phyloP scores from a whole-genome alignment of 2,329 filamentous ascomycete species.

The Akanthomyces muscarius region DNA sequence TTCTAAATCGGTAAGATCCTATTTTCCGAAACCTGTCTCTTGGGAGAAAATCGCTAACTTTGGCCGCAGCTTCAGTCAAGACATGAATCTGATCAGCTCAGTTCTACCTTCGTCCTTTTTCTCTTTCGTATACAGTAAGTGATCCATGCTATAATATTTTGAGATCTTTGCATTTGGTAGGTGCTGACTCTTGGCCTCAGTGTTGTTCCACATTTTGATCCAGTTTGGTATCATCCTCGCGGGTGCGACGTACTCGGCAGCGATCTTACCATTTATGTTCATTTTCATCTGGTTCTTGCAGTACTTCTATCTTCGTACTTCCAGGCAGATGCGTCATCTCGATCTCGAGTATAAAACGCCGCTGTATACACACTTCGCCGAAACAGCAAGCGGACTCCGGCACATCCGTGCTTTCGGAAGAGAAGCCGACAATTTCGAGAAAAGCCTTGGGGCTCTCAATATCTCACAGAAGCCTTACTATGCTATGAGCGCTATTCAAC shows the following conservation, averaged over 20 bases:
- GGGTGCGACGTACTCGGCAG: constrained; percentile 19
- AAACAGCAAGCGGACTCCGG: too few species aligned
- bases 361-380: too few species aligned
- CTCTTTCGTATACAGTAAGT: constrained; percentile 3
- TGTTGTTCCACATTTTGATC: constrained; percentile 12
- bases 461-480: too few species aligned
- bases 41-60: constrained; percentile 20
- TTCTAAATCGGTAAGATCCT: not conserved
- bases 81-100: constrained; percentile 25
- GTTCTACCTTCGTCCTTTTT: constrained; percentile 22
- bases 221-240: constrained; percentile 23
- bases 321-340: too few species aligned
- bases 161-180: not conserved
- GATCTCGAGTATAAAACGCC: too few species aligned
- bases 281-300: constrained; percentile 27
- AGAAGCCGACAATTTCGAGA: too few species aligned
- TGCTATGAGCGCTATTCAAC: too few species aligned
- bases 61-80: constrained; percentile 26
- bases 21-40: constrained; percentile 20
- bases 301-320: constrained; percentile 24
- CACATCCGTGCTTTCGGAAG: too few species aligned
- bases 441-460: too few species aligned
- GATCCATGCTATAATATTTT: not conserved
- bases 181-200: not conserved
- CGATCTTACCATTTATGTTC: constrained; percentile 24